A percentile compares a stretch with the other conserved stretches of the same genome.
These are phyloP conservation scores for Elongisporangium prolatum DNA, from an alignment of 352 stramenopile species.

Conservation along the genomic window DNA sequence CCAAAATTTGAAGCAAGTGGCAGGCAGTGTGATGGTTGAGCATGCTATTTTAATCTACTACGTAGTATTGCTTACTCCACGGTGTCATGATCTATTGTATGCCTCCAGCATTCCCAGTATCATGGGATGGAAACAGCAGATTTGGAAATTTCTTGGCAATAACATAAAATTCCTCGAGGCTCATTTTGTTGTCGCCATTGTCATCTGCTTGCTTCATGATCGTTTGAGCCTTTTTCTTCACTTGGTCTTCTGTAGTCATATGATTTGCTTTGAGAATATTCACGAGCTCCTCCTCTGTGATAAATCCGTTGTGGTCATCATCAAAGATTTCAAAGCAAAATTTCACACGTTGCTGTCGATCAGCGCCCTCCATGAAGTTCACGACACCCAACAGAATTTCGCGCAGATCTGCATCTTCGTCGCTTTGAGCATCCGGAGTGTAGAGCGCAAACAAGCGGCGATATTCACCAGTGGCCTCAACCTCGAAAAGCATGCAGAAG, in stretches of 20 bases:
- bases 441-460: conserved; percentile 86
- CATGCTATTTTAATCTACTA: neutral
- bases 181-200: conserved; percentile 73
- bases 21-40: no score
- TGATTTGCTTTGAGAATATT: conserved; percentile 91
- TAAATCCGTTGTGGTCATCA: conserved; percentile 89
- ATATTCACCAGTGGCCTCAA: conserved; percentile 88
- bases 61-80: neutral
- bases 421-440: conserved; percentile 54
- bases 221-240: conserved; percentile 82
- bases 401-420: conserved; percentile 75
- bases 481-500: conserved; percentile 80
- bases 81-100: neutral
- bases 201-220: conserved; percentile 81
- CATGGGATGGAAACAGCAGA: conserved; percentile 79
- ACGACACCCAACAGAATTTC: conserved; percentile 90
- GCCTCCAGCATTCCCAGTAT: conserved; percentile 5
- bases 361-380: conserved; percentile 82
- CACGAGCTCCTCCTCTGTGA: conserved; percentile 87
- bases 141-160: conserved; percentile 90
- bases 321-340: conserved; percentile 95
- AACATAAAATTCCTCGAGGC: conserved; percentile 81
- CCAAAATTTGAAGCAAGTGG: no score
- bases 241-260: conserved; percentile 70
- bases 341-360: conserved; percentile 80